These are phyloP conservation scores for Agaricales sp. DNA, from an alignment of 1,284 basidiomycete species.

Conservation along the genomic window DNA sequence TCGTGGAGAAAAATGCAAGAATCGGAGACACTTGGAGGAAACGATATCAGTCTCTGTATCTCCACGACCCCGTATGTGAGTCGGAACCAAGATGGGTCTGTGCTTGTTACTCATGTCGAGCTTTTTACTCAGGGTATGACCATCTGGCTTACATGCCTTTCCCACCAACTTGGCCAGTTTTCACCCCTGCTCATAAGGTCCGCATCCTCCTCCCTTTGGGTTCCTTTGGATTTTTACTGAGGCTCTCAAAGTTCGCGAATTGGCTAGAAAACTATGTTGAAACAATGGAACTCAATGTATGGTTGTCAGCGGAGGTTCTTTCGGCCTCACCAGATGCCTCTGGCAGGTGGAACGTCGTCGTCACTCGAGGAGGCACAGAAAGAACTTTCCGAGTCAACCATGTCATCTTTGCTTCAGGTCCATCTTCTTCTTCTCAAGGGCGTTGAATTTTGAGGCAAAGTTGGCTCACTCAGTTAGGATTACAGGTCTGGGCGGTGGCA, in stretches of 20 bases:
- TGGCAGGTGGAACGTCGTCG: conserved; percentile 35
- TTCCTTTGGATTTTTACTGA: too few species aligned
- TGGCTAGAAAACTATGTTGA: too few species aligned
- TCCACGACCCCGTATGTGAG: conserved; percentile 44
- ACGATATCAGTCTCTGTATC: conserved; percentile 37
- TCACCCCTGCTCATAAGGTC: conserved; percentile 32
- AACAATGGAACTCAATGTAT: conserved; percentile 40
- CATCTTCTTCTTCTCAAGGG: too few species aligned
- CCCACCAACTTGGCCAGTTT: conserved; percentile 37
- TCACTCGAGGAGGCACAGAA: conserved; percentile 26
- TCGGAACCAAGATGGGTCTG: conserved; percentile 7
- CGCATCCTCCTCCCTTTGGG: too few species aligned
- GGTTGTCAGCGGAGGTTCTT: conserved; percentile 32
- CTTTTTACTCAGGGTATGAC: conserved; percentile 22
- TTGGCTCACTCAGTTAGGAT: too few species aligned
- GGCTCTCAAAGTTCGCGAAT: not conserved
- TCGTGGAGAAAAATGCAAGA: conserved; percentile 21
- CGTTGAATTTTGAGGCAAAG: not conserved
- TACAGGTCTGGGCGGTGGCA: conserved; percentile 35
- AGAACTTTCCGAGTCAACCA: conserved; percentile 34
- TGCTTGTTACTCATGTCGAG: not conserved
- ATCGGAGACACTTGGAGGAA: conserved; percentile 38
- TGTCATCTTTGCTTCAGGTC: conserved; percentile 34
- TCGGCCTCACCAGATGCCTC: conserved; percentile 26
- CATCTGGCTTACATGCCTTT: conserved; percentile 32